phyloP scores from a whole-genome alignment of 2,329 filamentous ascomycete species.

The Aspergillus sp. region DNA sequence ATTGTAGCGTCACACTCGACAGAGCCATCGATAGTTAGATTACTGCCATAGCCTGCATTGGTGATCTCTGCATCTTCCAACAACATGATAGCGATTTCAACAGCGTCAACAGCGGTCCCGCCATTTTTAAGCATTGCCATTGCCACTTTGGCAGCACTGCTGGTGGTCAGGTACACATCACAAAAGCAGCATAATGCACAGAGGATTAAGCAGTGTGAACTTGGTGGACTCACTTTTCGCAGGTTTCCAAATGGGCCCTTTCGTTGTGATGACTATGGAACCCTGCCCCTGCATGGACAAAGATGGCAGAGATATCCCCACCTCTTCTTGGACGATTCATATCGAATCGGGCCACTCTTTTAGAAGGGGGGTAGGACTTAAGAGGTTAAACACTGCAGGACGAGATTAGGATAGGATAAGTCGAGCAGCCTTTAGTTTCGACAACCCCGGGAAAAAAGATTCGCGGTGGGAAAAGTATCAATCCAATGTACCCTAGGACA shows the following conservation, averaged over 20 bases:
- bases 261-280: constrained; percentile 90
- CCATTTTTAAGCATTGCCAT: constrained; percentile 79
- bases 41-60: constrained; percentile 94
- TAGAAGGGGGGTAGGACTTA: neutral
- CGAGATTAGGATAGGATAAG: neutral
- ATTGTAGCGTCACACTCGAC: constrained; percentile 95
- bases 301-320: constrained; percentile 67
- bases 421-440: neutral
- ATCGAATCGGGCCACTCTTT: constrained; percentile 1
- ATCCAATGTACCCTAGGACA: too few species aligned
- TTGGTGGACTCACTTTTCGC: constrained; percentile 66
- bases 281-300: constrained; percentile 91
- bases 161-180: constrained; percentile 2
- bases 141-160: constrained; percentile 73
- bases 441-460: neutral
- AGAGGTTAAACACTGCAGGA: too few species aligned
- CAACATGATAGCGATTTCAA: constrained; percentile 80
- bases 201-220: neutral
- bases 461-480: too few species aligned
- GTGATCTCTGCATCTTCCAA: constrained; percentile 95
- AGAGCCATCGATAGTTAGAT: constrained; percentile 80
- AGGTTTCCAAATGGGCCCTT: constrained; percentile 74
- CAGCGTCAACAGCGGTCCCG: constrained; percentile 76
- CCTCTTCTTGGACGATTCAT: constrained; percentile 35
- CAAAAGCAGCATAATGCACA: neutral